Percentiles rank a stretch among this genome's conserved stretches.
Evolutionary conservation across 768 basidiomycete genomes (phyloP).

Genomic region (Boletus vinaceobasis): DNA sequence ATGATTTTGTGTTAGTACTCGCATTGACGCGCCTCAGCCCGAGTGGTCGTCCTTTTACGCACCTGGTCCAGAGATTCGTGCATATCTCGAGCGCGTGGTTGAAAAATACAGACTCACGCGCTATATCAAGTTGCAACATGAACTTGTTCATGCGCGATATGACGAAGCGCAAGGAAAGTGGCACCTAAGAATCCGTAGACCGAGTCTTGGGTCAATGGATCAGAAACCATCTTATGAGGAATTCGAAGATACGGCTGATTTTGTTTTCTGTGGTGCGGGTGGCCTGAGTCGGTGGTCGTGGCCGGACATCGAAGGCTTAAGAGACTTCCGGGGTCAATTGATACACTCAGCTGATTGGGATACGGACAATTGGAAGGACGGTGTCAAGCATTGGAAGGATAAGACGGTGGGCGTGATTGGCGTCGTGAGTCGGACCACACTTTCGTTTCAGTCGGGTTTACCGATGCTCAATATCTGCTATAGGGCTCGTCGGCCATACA

Average conservation of each 20-base stretch:
- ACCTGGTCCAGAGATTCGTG: constrained; percentile 54
- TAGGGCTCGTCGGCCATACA: constrained; percentile 65
- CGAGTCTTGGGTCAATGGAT: constrained; percentile 10
- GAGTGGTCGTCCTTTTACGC: constrained; percentile 64
- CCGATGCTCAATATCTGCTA: not conserved
- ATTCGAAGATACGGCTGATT: constrained; percentile 52
- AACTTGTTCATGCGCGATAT: constrained; percentile 50
- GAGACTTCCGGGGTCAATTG: constrained; percentile 53
- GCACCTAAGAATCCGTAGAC: constrained; percentile 46
- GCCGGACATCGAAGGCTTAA: constrained; percentile 61
- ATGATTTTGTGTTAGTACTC: not conserved
- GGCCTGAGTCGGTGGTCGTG: constrained; percentile 57
- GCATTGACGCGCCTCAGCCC: constrained; percentile 31
- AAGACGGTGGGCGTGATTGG: constrained; percentile 59
- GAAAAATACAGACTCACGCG: constrained; percentile 53
- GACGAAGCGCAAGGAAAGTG: constrained; percentile 52
- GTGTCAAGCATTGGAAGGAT: constrained; percentile 45
- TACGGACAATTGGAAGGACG: constrained; percentile 43
- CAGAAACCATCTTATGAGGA: constrained; percentile 34
- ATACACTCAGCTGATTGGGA: constrained; percentile 67
- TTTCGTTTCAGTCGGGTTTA: not conserved
- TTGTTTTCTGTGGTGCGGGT: constrained; percentile 54
- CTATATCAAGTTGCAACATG: constrained; percentile 55
- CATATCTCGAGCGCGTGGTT: constrained; percentile 50
- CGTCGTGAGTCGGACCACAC: constrained; percentile 38